These are phyloP conservation scores for Cordia subcordata DNA, from an alignment of 257 asterid genomes.

Conservation along the genomic window DNA sequence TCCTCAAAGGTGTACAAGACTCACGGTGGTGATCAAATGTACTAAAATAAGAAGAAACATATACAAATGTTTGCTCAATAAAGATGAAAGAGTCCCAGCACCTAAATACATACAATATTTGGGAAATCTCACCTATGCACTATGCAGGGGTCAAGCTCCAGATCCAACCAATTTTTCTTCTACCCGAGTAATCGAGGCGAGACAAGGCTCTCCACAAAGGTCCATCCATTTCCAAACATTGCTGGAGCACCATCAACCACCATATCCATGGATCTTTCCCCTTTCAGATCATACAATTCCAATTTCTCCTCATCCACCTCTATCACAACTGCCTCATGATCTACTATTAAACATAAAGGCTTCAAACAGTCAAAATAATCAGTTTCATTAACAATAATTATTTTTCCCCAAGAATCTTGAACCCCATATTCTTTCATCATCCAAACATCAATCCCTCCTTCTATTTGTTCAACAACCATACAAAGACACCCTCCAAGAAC, in stretches of 20 bases:
- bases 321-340: slow-evolving; percentile 24
- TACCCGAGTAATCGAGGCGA: slow-evolving; percentile 10
- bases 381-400: slow-evolving; percentile 10
- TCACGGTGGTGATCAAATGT: too few species aligned
- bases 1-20: too few species aligned
- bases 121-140: too few species aligned
- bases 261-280: slow-evolving; percentile 13
- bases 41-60: too few species aligned
- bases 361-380: slow-evolving; percentile 3
- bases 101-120: too few species aligned
- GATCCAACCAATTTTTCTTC: too few species aligned
- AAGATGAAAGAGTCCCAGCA: too few species aligned
- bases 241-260: slow-evolving; percentile 20
- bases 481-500: slow-evolving; percentile 45
- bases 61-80: too few species aligned
- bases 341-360: slow-evolving; percentile 21
- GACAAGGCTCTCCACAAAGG: slow-evolving; percentile 28
- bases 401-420: slow-evolving; percentile 32
- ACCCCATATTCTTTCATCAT: slow-evolving; percentile 38
- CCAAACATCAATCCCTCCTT: slow-evolving; percentile 26
- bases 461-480: slow-evolving; percentile 15
- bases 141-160: too few species aligned
- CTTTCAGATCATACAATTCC: slow-evolving; percentile 11
- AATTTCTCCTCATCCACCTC: slow-evolving; percentile 18
- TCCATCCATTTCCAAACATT: slow-evolving; percentile 16